Evolutionary conservation across 768 basidiomycete genomes (phyloP).

Genomic region (Holtermanniella nyarrowii): DNA sequence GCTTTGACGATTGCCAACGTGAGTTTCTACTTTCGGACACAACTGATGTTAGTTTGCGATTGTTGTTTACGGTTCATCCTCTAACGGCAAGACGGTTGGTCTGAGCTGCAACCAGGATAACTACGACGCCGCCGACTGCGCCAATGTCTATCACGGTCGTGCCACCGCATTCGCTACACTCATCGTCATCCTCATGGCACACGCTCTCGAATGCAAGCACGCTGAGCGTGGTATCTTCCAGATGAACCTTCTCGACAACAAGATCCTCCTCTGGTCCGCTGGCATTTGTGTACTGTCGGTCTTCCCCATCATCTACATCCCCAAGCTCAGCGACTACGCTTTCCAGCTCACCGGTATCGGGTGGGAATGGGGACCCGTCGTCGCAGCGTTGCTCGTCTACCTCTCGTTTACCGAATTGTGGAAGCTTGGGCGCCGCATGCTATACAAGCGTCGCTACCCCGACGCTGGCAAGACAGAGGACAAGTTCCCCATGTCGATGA

Average conservation of each 20-base stretch:
- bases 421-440: not conserved
- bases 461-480: not conserved
- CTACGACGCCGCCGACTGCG: conserved; percentile 29
- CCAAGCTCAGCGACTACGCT: conserved; percentile 37
- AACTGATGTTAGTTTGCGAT: not conserved
- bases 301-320: conserved; percentile 43
- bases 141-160: conserved; percentile 42
- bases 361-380: conserved; percentile 44
- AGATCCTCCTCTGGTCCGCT: conserved; percentile 39
- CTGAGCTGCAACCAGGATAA: conserved; percentile 32
- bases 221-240: conserved; percentile 34
- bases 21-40: conserved; percentile 2
- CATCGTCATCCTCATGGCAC: conserved; percentile 35
- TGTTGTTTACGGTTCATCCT: not conserved
- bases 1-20: conserved; percentile 36
- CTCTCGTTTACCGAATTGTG: not conserved
- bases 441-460: not conserved
- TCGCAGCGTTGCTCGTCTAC: conserved; percentile 26
- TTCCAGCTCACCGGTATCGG: conserved; percentile 39
- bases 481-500: not conserved
- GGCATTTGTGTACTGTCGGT: conserved; percentile 33
- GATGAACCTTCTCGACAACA: conserved; percentile 40
- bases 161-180: conserved; percentile 41
- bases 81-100: conserved; percentile 28
- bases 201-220: conserved; percentile 37